Conservation (phyloP, 495 filamentous ascomycete species). For the Penicillium cataractarum region DNA sequence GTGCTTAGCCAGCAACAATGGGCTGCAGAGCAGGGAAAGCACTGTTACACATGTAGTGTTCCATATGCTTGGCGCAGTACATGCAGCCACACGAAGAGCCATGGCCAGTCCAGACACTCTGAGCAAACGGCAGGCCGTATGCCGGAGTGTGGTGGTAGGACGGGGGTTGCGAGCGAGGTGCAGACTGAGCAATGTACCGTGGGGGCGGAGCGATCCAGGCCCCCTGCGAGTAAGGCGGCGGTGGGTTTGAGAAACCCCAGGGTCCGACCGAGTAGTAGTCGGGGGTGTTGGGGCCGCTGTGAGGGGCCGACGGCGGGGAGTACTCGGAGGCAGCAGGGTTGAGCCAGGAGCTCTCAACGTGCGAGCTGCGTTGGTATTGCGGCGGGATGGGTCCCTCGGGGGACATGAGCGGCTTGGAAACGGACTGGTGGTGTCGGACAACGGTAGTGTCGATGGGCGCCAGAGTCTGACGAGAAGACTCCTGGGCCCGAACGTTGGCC, state of each 20-base stretch:
- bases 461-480: slow-evolving; percentile 60
- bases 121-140: slow-evolving; percentile 58
- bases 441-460: slow-evolving; percentile 73
- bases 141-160: slow-evolving; percentile 56
- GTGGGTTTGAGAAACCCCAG: slow-evolving; percentile 59
- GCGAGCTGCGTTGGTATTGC: slow-evolving; percentile 54
- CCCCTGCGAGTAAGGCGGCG: slow-evolving; percentile 46
- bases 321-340: slow-evolving; percentile 58
- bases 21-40: slow-evolving; percentile 64
- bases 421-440: slow-evolving; percentile 44
- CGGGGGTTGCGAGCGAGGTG: slow-evolving; percentile 50
- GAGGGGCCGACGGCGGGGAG: slow-evolving; percentile 70
- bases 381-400: slow-evolving; percentile 53
- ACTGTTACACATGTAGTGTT: slow-evolving; percentile 65
- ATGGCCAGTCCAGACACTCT: slow-evolving; percentile 61
- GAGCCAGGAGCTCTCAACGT: slow-evolving; percentile 57
- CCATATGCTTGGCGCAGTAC: slow-evolving; percentile 65
- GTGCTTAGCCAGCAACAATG: slow-evolving; percentile 40
- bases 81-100: slow-evolving; percentile 69
- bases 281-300: slow-evolving; percentile 67
- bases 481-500: slow-evolving; percentile 57
- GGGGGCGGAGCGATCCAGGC: slow-evolving; percentile 48
- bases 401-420: slow-evolving; percentile 52
- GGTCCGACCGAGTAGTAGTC: slow-evolving; percentile 59
- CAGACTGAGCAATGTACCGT: slow-evolving; percentile 52